Evolutionary conservation across 208 protist species (phyloP).

Genomic region (Leishmania amazonensis): DNA sequence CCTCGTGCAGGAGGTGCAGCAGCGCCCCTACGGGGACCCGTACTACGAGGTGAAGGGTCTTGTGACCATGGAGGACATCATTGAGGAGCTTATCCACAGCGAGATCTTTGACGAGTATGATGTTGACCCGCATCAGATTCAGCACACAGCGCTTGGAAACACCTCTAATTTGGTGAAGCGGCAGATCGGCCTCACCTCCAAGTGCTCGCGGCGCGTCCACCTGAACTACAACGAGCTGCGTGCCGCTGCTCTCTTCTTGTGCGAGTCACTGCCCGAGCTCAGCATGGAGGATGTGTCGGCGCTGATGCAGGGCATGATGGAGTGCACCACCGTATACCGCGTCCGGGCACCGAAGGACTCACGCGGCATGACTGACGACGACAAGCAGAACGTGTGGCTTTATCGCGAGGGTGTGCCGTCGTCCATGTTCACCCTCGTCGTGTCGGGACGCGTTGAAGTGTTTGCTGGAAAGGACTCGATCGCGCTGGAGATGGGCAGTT

Average conservation of each 20-base stretch:
- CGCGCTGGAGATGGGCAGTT: constrained; percentile 81
- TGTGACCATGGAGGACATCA: constrained; percentile 97
- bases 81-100: constrained; percentile 97
- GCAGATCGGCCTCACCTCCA: constrained; percentile 76
- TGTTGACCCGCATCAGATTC: constrained; percentile 46
- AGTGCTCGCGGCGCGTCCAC: constrained; percentile 73
- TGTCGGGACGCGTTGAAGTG: constrained; percentile 84
- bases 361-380: constrained; percentile 69
- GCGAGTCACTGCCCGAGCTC: constrained; percentile 80
- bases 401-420: constrained; percentile 84
- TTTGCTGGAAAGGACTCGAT: constrained; percentile 87
- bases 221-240: constrained; percentile 86
- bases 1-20: constrained; percentile 92
- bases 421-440: constrained; percentile 83
- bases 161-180: constrained; percentile 39
- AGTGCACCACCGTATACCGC: constrained; percentile 67
- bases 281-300: constrained; percentile 47
- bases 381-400: constrained; percentile 91
- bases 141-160: constrained; percentile 16
- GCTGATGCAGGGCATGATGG: constrained; percentile 59
- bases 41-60: constrained; percentile 96
- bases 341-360: constrained; percentile 78
- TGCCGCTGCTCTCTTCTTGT: constrained; percentile 83
- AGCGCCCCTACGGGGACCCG: constrained; percentile 90
- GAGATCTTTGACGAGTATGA: constrained; percentile 98